Conservation (phyloP, 1,284 basidiomycete genomes). For the Malassezia caprae region DNA sequence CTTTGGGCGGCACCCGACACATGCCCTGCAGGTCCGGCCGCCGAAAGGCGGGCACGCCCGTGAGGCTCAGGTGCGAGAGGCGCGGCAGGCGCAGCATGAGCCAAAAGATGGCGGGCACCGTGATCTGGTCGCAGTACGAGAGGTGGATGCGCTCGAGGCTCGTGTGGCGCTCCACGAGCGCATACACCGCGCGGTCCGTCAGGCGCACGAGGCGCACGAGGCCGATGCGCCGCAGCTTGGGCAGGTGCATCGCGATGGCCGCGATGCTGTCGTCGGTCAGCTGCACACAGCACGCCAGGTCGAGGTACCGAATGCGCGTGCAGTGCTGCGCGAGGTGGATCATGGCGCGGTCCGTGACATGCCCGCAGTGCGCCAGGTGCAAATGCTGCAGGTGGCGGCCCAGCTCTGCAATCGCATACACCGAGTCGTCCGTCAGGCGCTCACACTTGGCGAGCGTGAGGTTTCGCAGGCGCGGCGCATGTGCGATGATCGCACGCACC, state of each 20-base stretch:
- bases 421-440: conserved; percentile 70
- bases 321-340: conserved; percentile 73
- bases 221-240: conserved; percentile 85
- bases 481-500: conserved; percentile 75
- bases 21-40: conserved; percentile 76
- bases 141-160: conserved; percentile 84
- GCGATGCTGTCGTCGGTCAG: conserved; percentile 89
- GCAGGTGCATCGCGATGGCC: conserved; percentile 70
- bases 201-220: conserved; percentile 82
- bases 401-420: conserved; percentile 74
- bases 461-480: conserved; percentile 81
- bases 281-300: conserved; percentile 86
- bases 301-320: conserved; percentile 87
- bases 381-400: conserved; percentile 89
- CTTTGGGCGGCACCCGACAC: conserved; percentile 79
- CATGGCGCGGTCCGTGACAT: conserved; percentile 81
- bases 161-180: conserved; percentile 64
- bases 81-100: conserved; percentile 75
- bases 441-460: conserved; percentile 84
- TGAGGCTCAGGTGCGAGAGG: conserved; percentile 86
- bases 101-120: conserved; percentile 80
- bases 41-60: conserved; percentile 86
- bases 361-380: conserved; percentile 79
- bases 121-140: conserved; percentile 92
- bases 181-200: conserved; percentile 83